These are phyloP conservation scores for Orbilia ellipsospora DNA, from an alignment of 2,329 filamentous ascomycete species.

Conservation along the genomic window DNA sequence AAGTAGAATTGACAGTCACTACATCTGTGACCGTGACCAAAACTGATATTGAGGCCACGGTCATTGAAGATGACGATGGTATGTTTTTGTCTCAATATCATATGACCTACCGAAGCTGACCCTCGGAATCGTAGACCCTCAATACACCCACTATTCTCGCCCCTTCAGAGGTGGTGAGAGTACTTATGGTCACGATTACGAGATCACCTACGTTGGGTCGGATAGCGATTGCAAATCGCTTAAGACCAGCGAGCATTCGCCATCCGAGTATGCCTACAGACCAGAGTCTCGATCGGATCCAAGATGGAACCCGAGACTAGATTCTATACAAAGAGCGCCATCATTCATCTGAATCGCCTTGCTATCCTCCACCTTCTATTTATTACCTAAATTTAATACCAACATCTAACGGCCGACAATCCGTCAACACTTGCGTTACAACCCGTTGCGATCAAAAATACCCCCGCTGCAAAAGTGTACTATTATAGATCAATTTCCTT, in stretches of 20 bases:
- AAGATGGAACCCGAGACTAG: conserved; percentile 44
- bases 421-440: background rate
- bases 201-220: conserved; percentile 44
- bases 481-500: conserved; percentile 11
- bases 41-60: conserved; percentile 49
- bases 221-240: conserved; percentile 51
- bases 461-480: conserved; percentile 1
- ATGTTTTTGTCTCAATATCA: background rate
- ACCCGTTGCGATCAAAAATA: background rate
- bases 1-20: conserved; percentile 44
- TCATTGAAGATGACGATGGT: conserved; percentile 54
- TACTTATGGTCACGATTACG: conserved; percentile 47
- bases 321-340: conserved; percentile 44
- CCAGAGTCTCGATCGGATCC: conserved; percentile 49
- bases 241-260: conserved; percentile 46
- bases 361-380: background rate
- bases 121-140: conserved; percentile 12
- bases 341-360: conserved; percentile 31
- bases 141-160: conserved; percentile 48
- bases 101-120: background rate
- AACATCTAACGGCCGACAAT: conserved; percentile 1
- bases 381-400: background rate
- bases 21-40: conserved; percentile 50
- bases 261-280: conserved; percentile 46
- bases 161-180: conserved; percentile 37